Evolutionary conservation across 306 rosid genomes (phyloP).

Genomic region (Albizia julibrissin): DNA sequence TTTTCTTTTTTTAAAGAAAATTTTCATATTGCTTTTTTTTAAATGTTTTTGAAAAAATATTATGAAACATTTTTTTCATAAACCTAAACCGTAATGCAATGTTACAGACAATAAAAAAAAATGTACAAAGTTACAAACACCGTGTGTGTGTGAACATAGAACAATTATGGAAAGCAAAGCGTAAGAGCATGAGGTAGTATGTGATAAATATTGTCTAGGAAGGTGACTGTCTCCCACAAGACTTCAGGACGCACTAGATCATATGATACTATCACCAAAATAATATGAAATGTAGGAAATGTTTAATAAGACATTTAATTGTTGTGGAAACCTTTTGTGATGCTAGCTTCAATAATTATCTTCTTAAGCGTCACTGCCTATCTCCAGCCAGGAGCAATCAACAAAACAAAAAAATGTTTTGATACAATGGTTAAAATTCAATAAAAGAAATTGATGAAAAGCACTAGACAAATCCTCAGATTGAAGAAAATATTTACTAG

Average conservation of each 20-base stretch:
- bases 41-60: too few relatives aligned
- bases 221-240: background rate
- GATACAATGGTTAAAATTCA: slow-evolving; percentile 6
- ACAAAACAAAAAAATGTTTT: slow-evolving; percentile 23
- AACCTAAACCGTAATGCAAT: too few relatives aligned
- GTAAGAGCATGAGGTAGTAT: background rate
- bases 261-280: background rate
- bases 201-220: background rate
- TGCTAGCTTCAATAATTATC: slow-evolving; percentile 56
- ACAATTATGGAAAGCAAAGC: too few relatives aligned
- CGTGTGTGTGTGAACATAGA: too few relatives aligned
- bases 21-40: too few relatives aligned
- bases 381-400: slow-evolving; percentile 96
- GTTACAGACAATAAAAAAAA: too few relatives aligned
- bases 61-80: too few relatives aligned
- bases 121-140: too few relatives aligned
- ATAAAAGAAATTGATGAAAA: background rate
- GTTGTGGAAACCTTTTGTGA: slow-evolving; percentile 63
- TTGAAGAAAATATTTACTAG: background rate
- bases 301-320: slow-evolving; percentile 1
- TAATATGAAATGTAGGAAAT: background rate
- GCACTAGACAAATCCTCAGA: background rate
- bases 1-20: too few relatives aligned
- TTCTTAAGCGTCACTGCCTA: slow-evolving; percentile 77
- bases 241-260: background rate